Conservation (phyloP, 768 basidiomycete genomes). For the Collybia sp. region DNA sequence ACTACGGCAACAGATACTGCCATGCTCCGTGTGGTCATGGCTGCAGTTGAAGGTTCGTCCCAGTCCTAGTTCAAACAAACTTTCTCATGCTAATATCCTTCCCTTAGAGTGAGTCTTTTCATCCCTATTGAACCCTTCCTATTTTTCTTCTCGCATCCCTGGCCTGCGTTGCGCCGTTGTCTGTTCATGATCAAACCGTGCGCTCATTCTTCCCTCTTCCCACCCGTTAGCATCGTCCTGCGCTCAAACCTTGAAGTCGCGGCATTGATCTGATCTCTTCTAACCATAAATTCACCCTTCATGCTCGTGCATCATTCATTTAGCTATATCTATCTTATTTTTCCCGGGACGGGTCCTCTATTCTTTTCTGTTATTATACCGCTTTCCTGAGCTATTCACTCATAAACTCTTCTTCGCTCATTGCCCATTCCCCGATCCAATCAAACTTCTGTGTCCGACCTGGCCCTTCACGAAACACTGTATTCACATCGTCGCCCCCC, state of each 20-base stretch:
- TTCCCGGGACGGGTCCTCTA: too few relatives aligned
- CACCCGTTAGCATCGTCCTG: constrained; percentile 56
- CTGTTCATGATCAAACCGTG: constrained; percentile 10
- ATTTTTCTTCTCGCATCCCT: constrained; percentile 13
- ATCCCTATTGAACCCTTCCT: constrained; percentile 17
- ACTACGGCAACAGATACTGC: constrained; percentile 91
- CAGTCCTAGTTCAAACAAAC: neutral
- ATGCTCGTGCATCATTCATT: neutral
- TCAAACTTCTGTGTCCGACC: neutral
- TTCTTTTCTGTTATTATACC: neutral
- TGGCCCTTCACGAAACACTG: neutral
- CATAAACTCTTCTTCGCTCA: neutral
- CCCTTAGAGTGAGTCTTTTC: constrained; percentile 59
- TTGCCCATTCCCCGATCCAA: constrained; percentile 4
- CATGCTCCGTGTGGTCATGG: constrained; percentile 88
- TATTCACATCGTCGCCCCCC: neutral
- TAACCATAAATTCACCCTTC: constrained; percentile 2
- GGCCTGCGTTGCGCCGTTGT: neutral
- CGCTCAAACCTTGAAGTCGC: constrained; percentile 62
- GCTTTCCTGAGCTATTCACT: neutral
- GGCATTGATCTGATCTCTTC: constrained; percentile 48
- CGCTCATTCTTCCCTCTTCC: constrained; percentile 15
- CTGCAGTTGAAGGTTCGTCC: constrained; percentile 85
- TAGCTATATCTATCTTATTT: neutral
- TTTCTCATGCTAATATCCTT: constrained; percentile 1